Evolutionary conservation across 306 rosid genomes (phyloP).

Genomic region (Malus asiatica): DNA sequence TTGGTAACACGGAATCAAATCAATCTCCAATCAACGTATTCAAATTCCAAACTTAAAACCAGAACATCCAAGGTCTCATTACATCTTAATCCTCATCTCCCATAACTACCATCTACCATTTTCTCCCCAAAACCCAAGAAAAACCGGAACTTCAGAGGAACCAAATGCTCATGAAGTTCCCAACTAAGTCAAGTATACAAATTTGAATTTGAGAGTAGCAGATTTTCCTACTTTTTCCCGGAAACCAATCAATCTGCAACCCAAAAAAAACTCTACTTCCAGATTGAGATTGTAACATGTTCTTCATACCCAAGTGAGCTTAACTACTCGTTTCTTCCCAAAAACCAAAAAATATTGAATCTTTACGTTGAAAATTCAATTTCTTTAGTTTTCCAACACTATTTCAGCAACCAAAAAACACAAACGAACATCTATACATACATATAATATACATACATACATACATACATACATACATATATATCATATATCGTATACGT

Average conservation of each 20-base stretch:
- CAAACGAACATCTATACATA: not conserved
- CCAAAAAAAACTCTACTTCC: not conserved
- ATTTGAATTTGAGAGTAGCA: not conserved
- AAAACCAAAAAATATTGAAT: not conserved
- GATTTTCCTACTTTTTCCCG: not conserved
- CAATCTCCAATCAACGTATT: not conserved
- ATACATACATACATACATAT: not conserved
- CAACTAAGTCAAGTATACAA: not conserved
- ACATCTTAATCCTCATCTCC: not conserved
- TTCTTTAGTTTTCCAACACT: not conserved
- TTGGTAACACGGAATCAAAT: not conserved
- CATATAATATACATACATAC: not conserved
- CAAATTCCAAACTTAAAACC: not conserved
- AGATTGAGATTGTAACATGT: not conserved
- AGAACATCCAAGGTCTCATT: not conserved
- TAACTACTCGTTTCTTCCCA: not conserved
- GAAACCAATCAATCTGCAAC: not conserved
- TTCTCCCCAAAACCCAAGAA: not conserved
- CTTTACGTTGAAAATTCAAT: not conserved
- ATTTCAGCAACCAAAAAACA: conserved; percentile 5
- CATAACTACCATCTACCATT: not conserved
- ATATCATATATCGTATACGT: not conserved
- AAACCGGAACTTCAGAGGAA: not conserved
- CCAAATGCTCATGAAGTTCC: not conserved
- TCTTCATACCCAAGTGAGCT: not conserved